phyloP scores from a whole-genome alignment of 1,284 basidiomycete genomes.

The Moesziomyces antarcticus region DNA sequence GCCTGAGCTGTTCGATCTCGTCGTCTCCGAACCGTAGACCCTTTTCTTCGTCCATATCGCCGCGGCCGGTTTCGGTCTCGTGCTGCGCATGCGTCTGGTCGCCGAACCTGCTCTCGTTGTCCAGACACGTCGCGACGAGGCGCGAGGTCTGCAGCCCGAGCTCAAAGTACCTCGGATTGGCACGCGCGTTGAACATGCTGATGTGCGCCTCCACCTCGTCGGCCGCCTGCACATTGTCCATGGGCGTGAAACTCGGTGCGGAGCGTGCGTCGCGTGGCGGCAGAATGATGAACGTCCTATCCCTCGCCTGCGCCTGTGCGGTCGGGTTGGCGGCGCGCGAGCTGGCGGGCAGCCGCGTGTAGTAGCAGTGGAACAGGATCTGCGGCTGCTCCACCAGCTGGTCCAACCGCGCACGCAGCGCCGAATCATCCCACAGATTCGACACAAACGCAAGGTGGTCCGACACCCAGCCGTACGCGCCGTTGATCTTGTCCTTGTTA shows the following conservation, averaged over 20 bases:
- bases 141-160: slow-evolving; percentile 72
- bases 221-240: slow-evolving; percentile 68
- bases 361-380: slow-evolving; percentile 70
- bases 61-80: slow-evolving; percentile 7
- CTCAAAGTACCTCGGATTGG: slow-evolving; percentile 90
- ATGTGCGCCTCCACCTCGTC: slow-evolving; percentile 90
- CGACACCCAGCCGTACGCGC: slow-evolving; percentile 74
- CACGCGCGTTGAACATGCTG: slow-evolving; percentile 83
- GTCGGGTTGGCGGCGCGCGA: slow-evolving; percentile 27
- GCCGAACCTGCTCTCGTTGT: slow-evolving; percentile 43
- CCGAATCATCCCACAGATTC: slow-evolving; percentile 83
- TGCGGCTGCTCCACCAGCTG: slow-evolving; percentile 34
- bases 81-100: slow-evolving; percentile 36
- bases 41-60: slow-evolving; percentile 21
- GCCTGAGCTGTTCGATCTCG: slow-evolving; percentile 30
- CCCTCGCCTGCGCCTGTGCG: slow-evolving; percentile 5
- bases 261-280: slow-evolving; percentile 34
- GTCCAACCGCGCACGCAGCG: slow-evolving; percentile 72
- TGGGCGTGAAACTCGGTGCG: slow-evolving; percentile 47
- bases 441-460: slow-evolving; percentile 92
- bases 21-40: slow-evolving; percentile 40
- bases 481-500: slow-evolving; percentile 73
- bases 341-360: slow-evolving; percentile 50
- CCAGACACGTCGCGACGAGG: slow-evolving; percentile 37
- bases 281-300: slow-evolving; percentile 62